Conservation (phyloP, 208 protist species). For the Polymyxa betae region DNA sequence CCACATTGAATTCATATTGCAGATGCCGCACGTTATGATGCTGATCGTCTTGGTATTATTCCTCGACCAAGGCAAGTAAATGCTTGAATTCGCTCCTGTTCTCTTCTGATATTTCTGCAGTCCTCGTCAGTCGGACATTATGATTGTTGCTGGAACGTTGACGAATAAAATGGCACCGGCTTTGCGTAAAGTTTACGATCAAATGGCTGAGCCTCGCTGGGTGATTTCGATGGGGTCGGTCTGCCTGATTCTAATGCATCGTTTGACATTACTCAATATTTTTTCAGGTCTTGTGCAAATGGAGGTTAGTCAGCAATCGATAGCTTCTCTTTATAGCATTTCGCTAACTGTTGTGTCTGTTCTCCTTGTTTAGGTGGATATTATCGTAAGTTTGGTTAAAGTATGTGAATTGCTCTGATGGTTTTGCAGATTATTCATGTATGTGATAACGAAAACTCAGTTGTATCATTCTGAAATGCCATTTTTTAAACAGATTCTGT, state of each 20-base stretch:
- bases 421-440: slow-evolving; percentile 84
- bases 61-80: slow-evolving; percentile 80
- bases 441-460: not conserved
- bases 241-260: not conserved
- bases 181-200: slow-evolving; percentile 93
- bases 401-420: not conserved
- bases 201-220: slow-evolving; percentile 87
- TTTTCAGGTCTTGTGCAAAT: slow-evolving; percentile 89
- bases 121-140: slow-evolving; percentile 92
- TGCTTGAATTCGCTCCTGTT: not conserved
- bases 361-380: slow-evolving; percentile 77
- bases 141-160: slow-evolving; percentile 97
- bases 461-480: not conserved
- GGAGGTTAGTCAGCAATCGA: slow-evolving; percentile 76
- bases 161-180: slow-evolving; percentile 98
- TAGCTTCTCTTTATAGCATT: not conserved
- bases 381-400: slow-evolving; percentile 76
- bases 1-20: slow-evolving; percentile 59
- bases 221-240: slow-evolving; percentile 78
- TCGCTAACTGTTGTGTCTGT: slow-evolving; percentile 36
- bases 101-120: slow-evolving; percentile 26
- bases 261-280: not conserved
- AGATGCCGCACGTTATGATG: slow-evolving; percentile 92
- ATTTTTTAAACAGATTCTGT: slow-evolving; percentile 56
- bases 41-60: slow-evolving; percentile 96